Percentiles rank a stretch among this genome's conserved stretches.
phyloP scores from a whole-genome alignment of 2,329 filamentous ascomycete genomes.

The Aspergillus texensis region DNA sequence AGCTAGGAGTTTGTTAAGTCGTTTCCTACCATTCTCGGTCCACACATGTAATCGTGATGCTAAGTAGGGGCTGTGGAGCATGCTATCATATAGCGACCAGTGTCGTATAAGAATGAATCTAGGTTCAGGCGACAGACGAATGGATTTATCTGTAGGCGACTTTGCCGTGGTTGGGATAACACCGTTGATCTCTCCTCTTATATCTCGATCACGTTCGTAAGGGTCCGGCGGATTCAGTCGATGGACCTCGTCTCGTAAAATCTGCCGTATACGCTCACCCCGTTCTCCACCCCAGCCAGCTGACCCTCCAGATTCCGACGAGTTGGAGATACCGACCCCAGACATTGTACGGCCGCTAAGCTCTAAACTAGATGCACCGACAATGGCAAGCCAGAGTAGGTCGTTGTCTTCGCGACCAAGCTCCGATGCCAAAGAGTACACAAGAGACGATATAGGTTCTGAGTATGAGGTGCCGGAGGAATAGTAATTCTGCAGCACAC shows the following conservation, averaged over 20 bases:
- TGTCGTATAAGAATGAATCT: conserved; percentile 90
- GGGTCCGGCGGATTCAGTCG: conserved; percentile 81
- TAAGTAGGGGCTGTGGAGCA: conserved; percentile 95
- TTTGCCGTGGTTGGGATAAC: conserved; percentile 86
- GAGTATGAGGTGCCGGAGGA: conserved; percentile 85
- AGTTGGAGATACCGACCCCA: conserved; percentile 68
- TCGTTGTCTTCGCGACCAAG: conserved; percentile 96
- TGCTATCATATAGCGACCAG: conserved; percentile 97
- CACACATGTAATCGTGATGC: conserved; percentile 91
- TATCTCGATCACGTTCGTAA: conserved; percentile 61
- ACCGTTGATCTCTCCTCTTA: conserved; percentile 69
- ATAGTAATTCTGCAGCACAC: conserved; percentile 79
- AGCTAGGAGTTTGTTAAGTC: conserved; percentile 88
- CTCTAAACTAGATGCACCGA: conserved; percentile 92
- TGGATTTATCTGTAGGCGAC: conserved; percentile 87
- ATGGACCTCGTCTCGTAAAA: conserved; percentile 89
- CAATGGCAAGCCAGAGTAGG: conserved; percentile 89
- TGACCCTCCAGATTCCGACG: conserved; percentile 55
- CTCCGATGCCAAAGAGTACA: conserved; percentile 93
- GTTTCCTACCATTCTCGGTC: conserved; percentile 85
- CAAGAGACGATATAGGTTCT: conserved; percentile 89
- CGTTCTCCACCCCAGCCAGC: conserved; percentile 80
- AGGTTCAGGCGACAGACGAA: conserved; percentile 89
- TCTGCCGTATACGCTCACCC: conserved; percentile 79
- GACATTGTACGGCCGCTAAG: conserved; percentile 84